Evolutionary conservation across 2,329 filamentous ascomycete species (phyloP), one percentile per base, ranked within the genome.

Genomic region (Basipetospora sp.): DNA sequence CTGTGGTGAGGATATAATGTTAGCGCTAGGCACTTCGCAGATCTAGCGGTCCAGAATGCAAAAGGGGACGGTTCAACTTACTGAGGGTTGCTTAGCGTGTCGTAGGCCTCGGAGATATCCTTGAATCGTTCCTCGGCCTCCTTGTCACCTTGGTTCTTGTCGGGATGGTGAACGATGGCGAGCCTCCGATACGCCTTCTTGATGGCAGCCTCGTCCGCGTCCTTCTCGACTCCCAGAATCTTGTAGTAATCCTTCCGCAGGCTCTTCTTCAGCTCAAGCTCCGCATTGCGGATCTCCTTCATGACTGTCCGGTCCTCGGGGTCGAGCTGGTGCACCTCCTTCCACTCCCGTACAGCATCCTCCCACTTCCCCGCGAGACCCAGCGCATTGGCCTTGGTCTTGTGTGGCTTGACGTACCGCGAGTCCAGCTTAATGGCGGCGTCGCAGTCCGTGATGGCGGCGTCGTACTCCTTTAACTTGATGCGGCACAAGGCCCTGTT

Each of bases 221-320:
- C 80, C 67, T 94, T 96, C 41, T 80, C 67, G 8, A 98, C 64
- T 5, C 79, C 82, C 38, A 98, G 74, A 47, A 96, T 94, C 72
- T 94, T 94, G 68, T 98, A 98, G 64, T 94, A 96, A 54, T 98
- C 90, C 62, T 98, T 98, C 44, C 90, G 73, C 62, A 88, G 81
- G 57, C 81, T 82, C 77, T 96, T 96, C 77, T 98, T 98, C 45
- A 96, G 65, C 62, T 98, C 90, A 18, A 94, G 65, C 63, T 98
- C 88, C 2, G 88, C 90, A 50, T 79, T 82, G 41, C 83, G 79
- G 31, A 96, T 75, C 51, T 98, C 90, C 58, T 82, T 87, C 36
- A 71, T 67, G 42, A 96, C 79, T 11, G 71, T 75, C 30, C 77
- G 74, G 56, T 98, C 90, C 44, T 77, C 70, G 2, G 87, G 87